phyloP scores from a whole-genome alignment of 2,329 filamentous ascomycete species.

The Cladophialophora exuberans region DNA sequence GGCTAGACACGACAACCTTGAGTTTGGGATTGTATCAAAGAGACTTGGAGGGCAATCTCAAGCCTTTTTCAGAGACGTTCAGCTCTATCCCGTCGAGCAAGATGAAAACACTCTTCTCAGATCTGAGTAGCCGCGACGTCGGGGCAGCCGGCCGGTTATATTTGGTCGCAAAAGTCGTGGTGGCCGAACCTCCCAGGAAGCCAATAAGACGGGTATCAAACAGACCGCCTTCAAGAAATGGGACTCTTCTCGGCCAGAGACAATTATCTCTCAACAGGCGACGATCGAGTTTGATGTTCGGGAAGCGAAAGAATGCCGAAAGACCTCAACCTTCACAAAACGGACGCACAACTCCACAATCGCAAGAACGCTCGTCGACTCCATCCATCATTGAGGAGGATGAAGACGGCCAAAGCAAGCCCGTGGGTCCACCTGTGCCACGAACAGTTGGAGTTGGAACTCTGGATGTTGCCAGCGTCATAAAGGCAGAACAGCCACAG shows the following conservation, averaged over 20 bases:
- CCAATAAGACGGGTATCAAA: slow-evolving; percentile 18
- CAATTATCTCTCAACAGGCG: slow-evolving; percentile 36
- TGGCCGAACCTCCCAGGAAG: slow-evolving; percentile 53
- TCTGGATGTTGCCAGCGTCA: slow-evolving; percentile 72
- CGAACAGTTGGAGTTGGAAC: slow-evolving; percentile 71
- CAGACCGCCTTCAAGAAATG: slow-evolving; percentile 30
- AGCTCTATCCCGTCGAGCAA: slow-evolving; percentile 67
- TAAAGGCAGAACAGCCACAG: slow-evolving; percentile 71
- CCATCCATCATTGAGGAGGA: slow-evolving; percentile 28
- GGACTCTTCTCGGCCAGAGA: slow-evolving; percentile 29
- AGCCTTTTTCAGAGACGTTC: slow-evolving; percentile 80
- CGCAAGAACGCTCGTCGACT: slow-evolving; percentile 22
- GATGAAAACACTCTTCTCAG: slow-evolving; percentile 84
- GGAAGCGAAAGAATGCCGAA: slow-evolving; percentile 29
- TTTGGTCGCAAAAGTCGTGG: slow-evolving; percentile 78
- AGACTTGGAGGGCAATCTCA: slow-evolving; percentile 63
- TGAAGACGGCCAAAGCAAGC: slow-evolving; percentile 21
- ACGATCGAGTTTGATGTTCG: slow-evolving; percentile 50
- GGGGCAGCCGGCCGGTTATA: slow-evolving; percentile 69
- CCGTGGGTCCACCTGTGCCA: slow-evolving; percentile 30
- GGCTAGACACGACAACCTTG: slow-evolving; percentile 74
- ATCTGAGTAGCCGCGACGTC: slow-evolving; percentile 76
- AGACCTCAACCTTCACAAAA: slow-evolving; percentile 38
- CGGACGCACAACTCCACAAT: slow-evolving; percentile 26
- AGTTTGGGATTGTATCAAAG: slow-evolving; percentile 78